A percentile compares a stretch with the other conserved stretches of the same genome.
These are phyloP conservation scores for Aspergillus puulaauensis DNA, from an alignment of 2,329 filamentous ascomycete species.

Conservation along the genomic window DNA sequence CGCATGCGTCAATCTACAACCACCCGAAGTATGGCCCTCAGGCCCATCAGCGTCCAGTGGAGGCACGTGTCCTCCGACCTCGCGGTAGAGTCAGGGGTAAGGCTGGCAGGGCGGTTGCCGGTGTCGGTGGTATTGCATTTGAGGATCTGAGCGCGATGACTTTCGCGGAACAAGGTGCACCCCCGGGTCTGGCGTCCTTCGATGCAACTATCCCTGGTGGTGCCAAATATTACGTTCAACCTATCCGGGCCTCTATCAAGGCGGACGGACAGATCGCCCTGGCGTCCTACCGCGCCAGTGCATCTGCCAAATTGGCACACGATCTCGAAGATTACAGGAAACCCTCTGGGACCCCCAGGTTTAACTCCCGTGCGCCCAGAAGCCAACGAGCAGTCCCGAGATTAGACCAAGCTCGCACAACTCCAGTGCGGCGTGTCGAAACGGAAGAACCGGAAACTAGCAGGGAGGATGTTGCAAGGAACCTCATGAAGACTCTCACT, in stretches of 20 bases:
- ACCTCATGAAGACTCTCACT: slow-evolving; percentile 31
- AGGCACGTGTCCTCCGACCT: slow-evolving; percentile 58
- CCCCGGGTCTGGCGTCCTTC: slow-evolving; percentile 43
- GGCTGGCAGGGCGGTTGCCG: slow-evolving; percentile 33
- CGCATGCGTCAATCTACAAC: slow-evolving; percentile 56
- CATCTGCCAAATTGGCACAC: slow-evolving; percentile 36
- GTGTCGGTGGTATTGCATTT: slow-evolving; percentile 43
- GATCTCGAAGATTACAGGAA: slow-evolving; percentile 36
- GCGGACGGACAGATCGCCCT: slow-evolving; percentile 46
- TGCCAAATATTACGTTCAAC: slow-evolving; percentile 53
- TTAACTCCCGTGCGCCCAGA: slow-evolving; percentile 22
- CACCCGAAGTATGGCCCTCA: slow-evolving; percentile 63
- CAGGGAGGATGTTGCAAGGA: slow-evolving; percentile 32
- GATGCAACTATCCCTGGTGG: slow-evolving; percentile 50
- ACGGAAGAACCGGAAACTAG: slow-evolving; percentile 14
- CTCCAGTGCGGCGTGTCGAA: background rate
- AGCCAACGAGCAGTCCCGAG: slow-evolving; percentile 29
- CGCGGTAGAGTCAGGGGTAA: slow-evolving; percentile 37
- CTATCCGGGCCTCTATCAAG: slow-evolving; percentile 47
- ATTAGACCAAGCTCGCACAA: slow-evolving; percentile 27
- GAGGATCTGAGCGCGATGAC: slow-evolving; percentile 38
- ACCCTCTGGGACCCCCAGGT: slow-evolving; percentile 19
- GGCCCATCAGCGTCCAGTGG: slow-evolving; percentile 49
- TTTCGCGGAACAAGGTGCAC: slow-evolving; percentile 33
- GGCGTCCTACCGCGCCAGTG: slow-evolving; percentile 32